phyloP scores from a whole-genome alignment of 208 protist species.

The Trypanosoma avium region DNA sequence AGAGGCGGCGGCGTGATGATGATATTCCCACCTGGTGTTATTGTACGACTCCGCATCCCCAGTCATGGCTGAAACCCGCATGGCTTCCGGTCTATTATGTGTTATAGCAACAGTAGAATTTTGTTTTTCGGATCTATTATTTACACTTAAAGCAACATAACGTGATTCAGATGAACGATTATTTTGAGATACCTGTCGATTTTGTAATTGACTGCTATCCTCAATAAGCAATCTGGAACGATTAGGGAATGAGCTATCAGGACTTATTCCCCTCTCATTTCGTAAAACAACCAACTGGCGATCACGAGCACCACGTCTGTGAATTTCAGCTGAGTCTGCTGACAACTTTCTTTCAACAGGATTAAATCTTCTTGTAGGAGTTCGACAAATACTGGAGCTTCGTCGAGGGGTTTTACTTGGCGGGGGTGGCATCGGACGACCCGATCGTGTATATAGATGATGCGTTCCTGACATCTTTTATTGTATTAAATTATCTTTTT shows the following conservation, averaged over 20 bases:
- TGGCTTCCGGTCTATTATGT: neutral
- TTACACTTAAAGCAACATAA: neutral
- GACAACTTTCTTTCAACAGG: constrained; percentile 11
- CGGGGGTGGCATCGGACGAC: constrained; percentile 51
- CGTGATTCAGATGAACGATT: neutral
- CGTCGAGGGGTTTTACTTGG: constrained; percentile 53
- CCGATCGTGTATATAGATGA: constrained; percentile 46
- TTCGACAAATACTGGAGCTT: constrained; percentile 43
- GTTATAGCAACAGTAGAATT: no score
- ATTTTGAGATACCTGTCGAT: neutral
- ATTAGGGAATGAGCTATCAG: neutral
- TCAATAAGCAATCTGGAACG: neutral
- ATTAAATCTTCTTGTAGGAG: constrained; percentile 54
- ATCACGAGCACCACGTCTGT: neutral
- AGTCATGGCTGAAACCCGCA: neutral
- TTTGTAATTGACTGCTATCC: neutral
- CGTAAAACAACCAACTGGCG: neutral
- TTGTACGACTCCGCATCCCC: no score
- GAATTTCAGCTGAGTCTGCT: constrained; percentile 3
- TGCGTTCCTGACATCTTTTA: constrained; percentile 43
- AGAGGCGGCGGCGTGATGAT: neutral
- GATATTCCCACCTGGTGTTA: neutral
- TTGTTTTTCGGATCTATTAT: no score
- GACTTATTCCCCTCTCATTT: neutral
- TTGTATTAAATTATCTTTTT: neutral